A percentile compares a stretch with the other conserved stretches of the same genome.
Conservation (phyloP, 768 basidiomycete species). For the Amanita thiersii region DNA sequence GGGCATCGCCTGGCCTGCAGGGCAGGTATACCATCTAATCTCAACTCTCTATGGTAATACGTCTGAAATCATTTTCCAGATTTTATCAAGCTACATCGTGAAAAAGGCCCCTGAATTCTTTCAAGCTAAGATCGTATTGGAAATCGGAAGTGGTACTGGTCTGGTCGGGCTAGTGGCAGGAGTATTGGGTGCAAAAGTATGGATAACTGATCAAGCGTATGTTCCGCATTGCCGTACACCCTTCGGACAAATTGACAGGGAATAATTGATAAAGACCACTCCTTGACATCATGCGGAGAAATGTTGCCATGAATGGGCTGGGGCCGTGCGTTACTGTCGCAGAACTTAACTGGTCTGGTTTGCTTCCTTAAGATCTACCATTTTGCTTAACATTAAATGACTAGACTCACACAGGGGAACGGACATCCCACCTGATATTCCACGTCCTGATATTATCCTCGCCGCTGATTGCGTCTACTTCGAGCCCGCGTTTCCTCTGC, state of each 20-base stretch:
- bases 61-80: constrained; percentile 31
- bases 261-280: constrained; percentile 45
- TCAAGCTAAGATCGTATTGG: constrained; percentile 52
- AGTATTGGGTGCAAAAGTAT: constrained; percentile 53
- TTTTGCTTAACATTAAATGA: constrained; percentile 8
- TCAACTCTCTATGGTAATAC: constrained; percentile 6
- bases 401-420: constrained; percentile 47
- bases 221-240: constrained; percentile 23
- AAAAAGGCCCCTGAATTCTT: constrained; percentile 44
- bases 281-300: constrained; percentile 69
- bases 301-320: constrained; percentile 61
- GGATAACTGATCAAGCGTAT: constrained; percentile 88
- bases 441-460: constrained; percentile 59
- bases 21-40: constrained; percentile 48
- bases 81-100: constrained; percentile 70
- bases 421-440: constrained; percentile 37
- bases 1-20: constrained; percentile 89
- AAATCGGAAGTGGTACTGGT: constrained; percentile 89
- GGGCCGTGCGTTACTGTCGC: constrained; percentile 41
- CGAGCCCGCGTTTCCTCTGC: constrained; percentile 84
- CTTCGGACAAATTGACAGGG: constrained; percentile 8
- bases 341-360: constrained; percentile 76
- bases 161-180: constrained; percentile 85
- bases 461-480: constrained; percentile 96
- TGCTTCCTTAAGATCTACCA: constrained; percentile 7